Base-by-base conservation (phyloP, 1,284 basidiomycete genomes). In the Apiotrichum brassicae region DNA sequence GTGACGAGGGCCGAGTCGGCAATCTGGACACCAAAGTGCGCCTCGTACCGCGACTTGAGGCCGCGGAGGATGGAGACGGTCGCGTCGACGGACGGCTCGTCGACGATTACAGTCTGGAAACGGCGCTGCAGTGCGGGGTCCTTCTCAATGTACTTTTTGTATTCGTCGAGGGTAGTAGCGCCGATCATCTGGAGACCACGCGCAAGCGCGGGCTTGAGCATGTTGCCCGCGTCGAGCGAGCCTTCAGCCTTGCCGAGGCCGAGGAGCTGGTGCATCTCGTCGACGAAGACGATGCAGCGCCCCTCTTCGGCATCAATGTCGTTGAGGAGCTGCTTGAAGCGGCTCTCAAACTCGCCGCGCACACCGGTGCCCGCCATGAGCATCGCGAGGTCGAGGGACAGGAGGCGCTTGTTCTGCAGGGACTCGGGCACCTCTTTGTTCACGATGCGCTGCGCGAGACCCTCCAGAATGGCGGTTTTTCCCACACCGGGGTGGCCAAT, bases 381-480 rank as follows among this genome's bases (percentile, higher is more conserved):
- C 2, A 82, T 81, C 0, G 87, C 79, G 2, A 93, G 76, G 68
- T 93, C 89, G 43, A 93, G 79, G 0, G 86, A 82, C 3, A 93
- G 78, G 0, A 93, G 83, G 18, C 85, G 80, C 68, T 89, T 92
- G 60, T 83, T 75, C 57, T 91, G 85, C 9, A 94, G 40, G 51
- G 86, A 86, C 77, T 91, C 91, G 12, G 93, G 92, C 3, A 95
- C 90, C 67, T 95, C 90, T 65, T 85, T 87, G 7, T 86, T 82
- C 2, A 94, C 82, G 52, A 97, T 92, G 14, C 91, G 78, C 61
- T 83, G 86, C 0, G 91, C 92, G 13, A 97, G 53, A 25, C 72
- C 92, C 74, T 97, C 93, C 30, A 94, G 73, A 51, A 97, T 91
- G 0, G 92, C 89, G 0, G 92, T 94, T 73, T 94, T 94, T 0